Percentiles rank a stretch among this genome's conserved stretches.
phyloP scores from a whole-genome alignment of 148 eudicot species.

The Bassia scoparia region DNA sequence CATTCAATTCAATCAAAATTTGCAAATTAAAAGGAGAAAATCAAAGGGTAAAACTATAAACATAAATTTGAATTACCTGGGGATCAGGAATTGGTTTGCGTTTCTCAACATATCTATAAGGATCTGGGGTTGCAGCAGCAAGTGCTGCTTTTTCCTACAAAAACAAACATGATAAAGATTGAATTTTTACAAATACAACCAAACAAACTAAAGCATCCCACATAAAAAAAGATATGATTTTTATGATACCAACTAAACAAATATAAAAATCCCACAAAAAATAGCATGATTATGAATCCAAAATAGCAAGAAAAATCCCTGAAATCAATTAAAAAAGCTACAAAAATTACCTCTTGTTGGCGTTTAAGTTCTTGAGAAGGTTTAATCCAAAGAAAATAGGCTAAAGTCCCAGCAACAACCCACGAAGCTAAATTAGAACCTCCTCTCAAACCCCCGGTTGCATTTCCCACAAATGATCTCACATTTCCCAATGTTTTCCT shows the following conservation, averaged over 20 bases:
- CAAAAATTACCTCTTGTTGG: conserved; percentile 37
- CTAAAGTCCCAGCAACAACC: conserved; percentile 84
- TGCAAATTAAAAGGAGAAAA: neutral
- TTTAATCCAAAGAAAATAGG: conserved; percentile 67
- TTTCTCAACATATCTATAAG: conserved; percentile 62
- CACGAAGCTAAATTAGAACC: conserved; percentile 63
- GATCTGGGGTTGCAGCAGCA: conserved; percentile 54
- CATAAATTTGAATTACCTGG: no score
- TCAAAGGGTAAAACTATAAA: neutral
- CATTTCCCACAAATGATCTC: conserved; percentile 59
- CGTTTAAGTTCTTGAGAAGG: conserved; percentile 72
- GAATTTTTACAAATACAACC: neutral
- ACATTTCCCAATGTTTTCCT: conserved; percentile 40
- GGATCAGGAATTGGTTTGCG: conserved; percentile 75
- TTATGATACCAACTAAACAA: neutral
- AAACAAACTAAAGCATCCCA: neutral
- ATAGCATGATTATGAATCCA: neutral
- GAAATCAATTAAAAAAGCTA: neutral
- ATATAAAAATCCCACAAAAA: neutral
- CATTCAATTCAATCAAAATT: neutral
- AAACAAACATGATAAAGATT: neutral
- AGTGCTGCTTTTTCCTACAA: conserved; percentile 53
- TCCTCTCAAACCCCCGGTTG: conserved; percentile 69
- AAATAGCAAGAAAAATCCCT: neutral
- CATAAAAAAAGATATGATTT: no score